Conservation (phyloP, 768 basidiomycete species). For the Lactarius indigo region DNA sequence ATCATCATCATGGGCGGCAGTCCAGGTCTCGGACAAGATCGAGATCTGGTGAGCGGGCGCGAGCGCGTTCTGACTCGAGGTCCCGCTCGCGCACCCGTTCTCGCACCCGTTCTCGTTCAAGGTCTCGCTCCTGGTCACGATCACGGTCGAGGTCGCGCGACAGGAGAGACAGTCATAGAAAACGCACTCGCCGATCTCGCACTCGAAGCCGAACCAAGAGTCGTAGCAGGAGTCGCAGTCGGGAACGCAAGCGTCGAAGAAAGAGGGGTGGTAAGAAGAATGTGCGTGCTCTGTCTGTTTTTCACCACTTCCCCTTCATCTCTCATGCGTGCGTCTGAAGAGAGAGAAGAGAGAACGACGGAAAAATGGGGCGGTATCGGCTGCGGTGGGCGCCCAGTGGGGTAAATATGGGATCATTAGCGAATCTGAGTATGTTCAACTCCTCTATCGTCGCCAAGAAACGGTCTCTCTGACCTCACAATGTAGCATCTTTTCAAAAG, state of each 20-base stretch:
- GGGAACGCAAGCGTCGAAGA: slow-evolving; percentile 37
- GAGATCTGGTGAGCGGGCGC: slow-evolving; percentile 18
- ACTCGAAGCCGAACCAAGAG: slow-evolving; percentile 40
- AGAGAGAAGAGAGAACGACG: slow-evolving; percentile 64
- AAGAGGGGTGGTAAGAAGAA: slow-evolving; percentile 41
- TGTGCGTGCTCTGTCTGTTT: slow-evolving; percentile 30
- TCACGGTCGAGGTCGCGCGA: slow-evolving; percentile 26
- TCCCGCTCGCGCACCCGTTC: slow-evolving; percentile 31
- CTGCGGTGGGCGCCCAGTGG: slow-evolving; percentile 65
- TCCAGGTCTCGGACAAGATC: slow-evolving; percentile 24
- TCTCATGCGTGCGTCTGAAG: slow-evolving; percentile 27
- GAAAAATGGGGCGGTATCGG: slow-evolving; percentile 56
- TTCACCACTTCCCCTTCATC: no score
- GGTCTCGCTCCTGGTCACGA: slow-evolving; percentile 20
- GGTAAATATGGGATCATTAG: slow-evolving; percentile 87
- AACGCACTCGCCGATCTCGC: slow-evolving; percentile 38
- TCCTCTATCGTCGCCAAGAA: not conserved
- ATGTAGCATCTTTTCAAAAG: slow-evolving; percentile 72
- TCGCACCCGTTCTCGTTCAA: slow-evolving; percentile 21
- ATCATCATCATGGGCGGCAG: slow-evolving; percentile 25
- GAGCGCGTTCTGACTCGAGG: slow-evolving; percentile 19
- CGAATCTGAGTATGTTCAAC: slow-evolving; percentile 70
- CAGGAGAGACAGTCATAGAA: slow-evolving; percentile 37
- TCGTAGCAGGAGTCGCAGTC: slow-evolving; percentile 28
- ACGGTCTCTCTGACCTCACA: slow-evolving; percentile 8